phyloP scores from a whole-genome alignment of 2,329 filamentous ascomycete genomes.

The Pseudogymnoascus sp. region DNA sequence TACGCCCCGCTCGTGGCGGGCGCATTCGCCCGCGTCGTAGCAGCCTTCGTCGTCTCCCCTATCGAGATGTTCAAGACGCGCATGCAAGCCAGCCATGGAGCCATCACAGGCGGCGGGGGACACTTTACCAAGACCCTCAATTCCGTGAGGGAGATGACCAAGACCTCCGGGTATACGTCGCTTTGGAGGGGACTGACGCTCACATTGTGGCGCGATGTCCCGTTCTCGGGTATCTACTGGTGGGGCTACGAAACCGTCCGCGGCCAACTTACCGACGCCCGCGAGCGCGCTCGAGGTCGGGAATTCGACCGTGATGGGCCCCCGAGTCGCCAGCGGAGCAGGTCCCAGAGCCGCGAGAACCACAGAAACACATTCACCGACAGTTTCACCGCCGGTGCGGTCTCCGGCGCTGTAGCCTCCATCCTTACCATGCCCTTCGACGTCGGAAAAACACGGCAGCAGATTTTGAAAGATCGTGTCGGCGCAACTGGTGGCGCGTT shows the following conservation, averaged over 20 bases:
- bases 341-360: conserved; percentile 58
- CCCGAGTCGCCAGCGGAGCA: conserved; percentile 38
- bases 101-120: conserved; percentile 45
- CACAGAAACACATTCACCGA: conserved; percentile 74
- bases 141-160: conserved; percentile 72
- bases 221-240: conserved; percentile 97
- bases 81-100: conserved; percentile 65
- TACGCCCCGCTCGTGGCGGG: conserved; percentile 77
- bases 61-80: conserved; percentile 92
- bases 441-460: conserved; percentile 91
- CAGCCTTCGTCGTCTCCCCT: conserved; percentile 75
- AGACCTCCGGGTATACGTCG: conserved; percentile 64
- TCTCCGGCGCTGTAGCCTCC: conserved; percentile 76
- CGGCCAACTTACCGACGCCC: conserved; percentile 58
- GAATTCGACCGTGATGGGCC: conserved; percentile 31
- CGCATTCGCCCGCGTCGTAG: conserved; percentile 65
- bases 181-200: conserved; percentile 86
- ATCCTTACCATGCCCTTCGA: conserved; percentile 92
- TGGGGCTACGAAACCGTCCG: conserved; percentile 89
- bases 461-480: conserved; percentile 61
- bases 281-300: conserved; percentile 44
- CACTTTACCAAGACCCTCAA: conserved; percentile 73
- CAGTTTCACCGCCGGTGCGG: conserved; percentile 78
- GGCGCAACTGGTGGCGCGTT: conserved; percentile 27
- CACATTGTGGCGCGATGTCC: conserved; percentile 93